Evolutionary conservation across 75 land plant genomes (phyloP).

Genomic region (Sequoia sempervirens): DNA sequence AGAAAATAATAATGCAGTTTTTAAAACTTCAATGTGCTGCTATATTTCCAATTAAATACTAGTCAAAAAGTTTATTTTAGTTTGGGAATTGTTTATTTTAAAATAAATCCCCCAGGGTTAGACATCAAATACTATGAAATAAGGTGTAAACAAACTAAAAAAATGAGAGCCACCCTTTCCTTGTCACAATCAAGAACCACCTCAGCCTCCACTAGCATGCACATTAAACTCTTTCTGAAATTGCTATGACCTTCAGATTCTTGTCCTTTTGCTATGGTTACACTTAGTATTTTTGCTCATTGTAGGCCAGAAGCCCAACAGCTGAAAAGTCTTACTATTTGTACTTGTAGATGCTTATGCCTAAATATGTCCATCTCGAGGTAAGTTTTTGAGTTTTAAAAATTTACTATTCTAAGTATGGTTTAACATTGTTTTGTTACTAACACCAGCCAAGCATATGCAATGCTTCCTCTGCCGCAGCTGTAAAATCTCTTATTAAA

Average conservation of each 20-base stretch:
- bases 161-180: background rate
- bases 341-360: background rate
- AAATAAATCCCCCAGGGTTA: background rate
- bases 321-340: background rate
- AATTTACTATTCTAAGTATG: background rate
- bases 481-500: background rate
- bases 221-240: background rate
- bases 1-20: background rate
- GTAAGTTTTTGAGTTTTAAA: background rate
- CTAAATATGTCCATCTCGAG: background rate
- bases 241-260: background rate
- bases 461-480: background rate
- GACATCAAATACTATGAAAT: background rate
- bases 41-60: background rate
- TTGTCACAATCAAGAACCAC: background rate
- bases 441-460: background rate
- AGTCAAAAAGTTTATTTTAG: background rate
- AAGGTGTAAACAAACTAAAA: too few relatives aligned
- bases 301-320: background rate
- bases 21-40: background rate
- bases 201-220: background rate
- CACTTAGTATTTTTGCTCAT: background rate
- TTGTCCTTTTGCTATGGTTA: background rate
- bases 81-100: background rate
- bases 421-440: background rate